Evolutionary conservation across 208 protist species (phyloP), one percentile per base, ranked within the genome.

Genomic region (Herpetomonas muscarum): DNA sequence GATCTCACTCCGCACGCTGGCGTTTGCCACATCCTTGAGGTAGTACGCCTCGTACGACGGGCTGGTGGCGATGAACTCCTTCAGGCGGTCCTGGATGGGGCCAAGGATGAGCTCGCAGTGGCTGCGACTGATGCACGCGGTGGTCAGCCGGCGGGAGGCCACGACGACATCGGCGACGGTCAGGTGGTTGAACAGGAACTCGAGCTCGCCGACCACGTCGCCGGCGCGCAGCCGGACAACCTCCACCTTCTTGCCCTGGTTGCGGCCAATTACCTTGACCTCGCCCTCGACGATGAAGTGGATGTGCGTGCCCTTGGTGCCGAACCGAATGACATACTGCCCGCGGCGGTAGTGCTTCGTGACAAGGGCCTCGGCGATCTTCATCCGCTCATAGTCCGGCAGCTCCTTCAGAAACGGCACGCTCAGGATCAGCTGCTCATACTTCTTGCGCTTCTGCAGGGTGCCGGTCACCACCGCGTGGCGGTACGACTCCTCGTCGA

Each of bases 51-150:
- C 69, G 64, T 92, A 92, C 19, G 67, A 79, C 19, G 70, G 53
- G 37, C 67, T 87, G 34, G 60, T 85, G 13, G 75, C 70, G 34
- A 91, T 66, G 37, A 91, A 91, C 70, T 87, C 75, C 70, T 88
- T 92, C 34, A 96, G 64, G 4, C 79, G 71, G 26, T 92, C 85
- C 28, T 79, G 67, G 44, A 94, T 90, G 24, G 87, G 81, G 3
- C 90, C 90, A 17, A 87, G 41, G 44, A 93, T 87, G 30, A 92
- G 65, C 58, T 96, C 90, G 66, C 94, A 93, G 67, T 96, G 90
- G 21, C 74, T 55, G 34, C 85, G 81, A 46, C 81, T 89, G 57
- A 96, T 87, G 58, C 76, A 76, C 7, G 81, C 85, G 9, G 85
- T 90, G 9, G 60, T 56, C 25, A 89, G 67, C 30, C 57, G 55